Base-by-base conservation (phyloP, 805 yeast species). In the Priceomyces fermenticarens region DNA sequence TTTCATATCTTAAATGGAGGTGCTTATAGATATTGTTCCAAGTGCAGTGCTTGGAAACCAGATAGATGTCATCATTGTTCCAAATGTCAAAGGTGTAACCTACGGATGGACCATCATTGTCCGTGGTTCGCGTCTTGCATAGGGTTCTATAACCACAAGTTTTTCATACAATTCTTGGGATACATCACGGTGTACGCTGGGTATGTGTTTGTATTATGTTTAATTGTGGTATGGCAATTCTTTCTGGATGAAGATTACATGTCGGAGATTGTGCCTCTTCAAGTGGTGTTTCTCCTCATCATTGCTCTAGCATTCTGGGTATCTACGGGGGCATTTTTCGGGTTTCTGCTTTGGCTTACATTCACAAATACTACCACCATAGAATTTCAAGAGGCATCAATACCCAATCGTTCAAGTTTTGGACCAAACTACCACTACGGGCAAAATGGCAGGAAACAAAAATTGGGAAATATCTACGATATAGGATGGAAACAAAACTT, bases 111-210 rank as follows among this genome's bases (percentile, higher is more conserved):
- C 57, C 83, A 78, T 48, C 81, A 78, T 54, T 78, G 83, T 48
- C 97, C 97, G 0, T 91, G 98, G 98, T 88, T 89, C 60, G 83
- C 95, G 2, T 71, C 80, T 4, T 90, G 97, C 60, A 77, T 91
- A 43, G 98, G 98, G 0, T 84, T 78, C 62, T 65, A 66, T 23
- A 91, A 91, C 62, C 89, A 86, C 48, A 85, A 88, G 62, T 78
- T 70, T 57, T 91, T 90, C 55, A 58, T 88, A 20, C 96, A 88
- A 57, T 85, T 85, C 55, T 60, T 89, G 39, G 34, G 72, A 5
- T 81, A 82, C 53, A 66, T 78, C 2, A 63, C 80, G 2, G 20
- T 74, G 0, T 81, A 77, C 52, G 58, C 83, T 1, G 43, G 61
- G 1, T 41, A 73, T 9, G 70, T 79, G 6, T 62, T 76, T 10